These are phyloP conservation scores for Suillus subaureus DNA, from an alignment of 768 basidiomycete species.

Conservation along the genomic window DNA sequence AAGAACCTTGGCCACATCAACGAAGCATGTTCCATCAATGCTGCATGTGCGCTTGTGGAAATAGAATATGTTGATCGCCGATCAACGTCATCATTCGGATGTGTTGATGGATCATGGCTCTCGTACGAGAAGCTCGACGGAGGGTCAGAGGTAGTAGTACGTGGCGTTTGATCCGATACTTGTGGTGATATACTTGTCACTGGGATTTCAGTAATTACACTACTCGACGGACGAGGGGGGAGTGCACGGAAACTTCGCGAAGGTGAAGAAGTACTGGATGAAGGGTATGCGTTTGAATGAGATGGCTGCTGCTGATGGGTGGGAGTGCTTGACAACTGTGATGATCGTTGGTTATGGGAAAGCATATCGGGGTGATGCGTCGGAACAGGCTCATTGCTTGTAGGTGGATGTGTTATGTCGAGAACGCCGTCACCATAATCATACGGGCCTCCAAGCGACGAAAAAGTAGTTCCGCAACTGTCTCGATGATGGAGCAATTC, in stretches of 20 bases:
- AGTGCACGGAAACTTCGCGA: conserved; percentile 30
- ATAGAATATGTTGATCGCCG: conserved; percentile 19
- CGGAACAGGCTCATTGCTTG: conserved; percentile 20
- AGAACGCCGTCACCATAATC: conserved; percentile 22
- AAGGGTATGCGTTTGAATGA: conserved; percentile 3
- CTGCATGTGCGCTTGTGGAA: conserved; percentile 30
- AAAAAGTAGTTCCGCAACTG: conserved; percentile 9
- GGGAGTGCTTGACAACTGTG: conserved; percentile 6
- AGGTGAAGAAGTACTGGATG: conserved; percentile 18
- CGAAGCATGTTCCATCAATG: conserved; percentile 31
- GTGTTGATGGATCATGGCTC: conserved; percentile 2
- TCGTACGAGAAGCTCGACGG: background rate
- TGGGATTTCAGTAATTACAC: background rate
- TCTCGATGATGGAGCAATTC: conserved; percentile 27
- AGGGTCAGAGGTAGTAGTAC: conserved; percentile 9
- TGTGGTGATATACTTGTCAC: background rate
- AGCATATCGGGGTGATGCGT: conserved; percentile 22
- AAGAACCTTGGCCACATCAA: conserved; percentile 26
- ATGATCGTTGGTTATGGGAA: conserved; percentile 5
- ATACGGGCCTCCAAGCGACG: conserved; percentile 9
- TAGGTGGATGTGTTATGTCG: conserved; percentile 22
- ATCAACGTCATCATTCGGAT: conserved; percentile 20
- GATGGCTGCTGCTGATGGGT: background rate
- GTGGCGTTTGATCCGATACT: background rate
- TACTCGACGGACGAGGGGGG: conserved; percentile 28